Evolutionary conservation across 495 filamentous ascomycete species (phyloP).

Genomic region (Tetracladium marchalianum): DNA sequence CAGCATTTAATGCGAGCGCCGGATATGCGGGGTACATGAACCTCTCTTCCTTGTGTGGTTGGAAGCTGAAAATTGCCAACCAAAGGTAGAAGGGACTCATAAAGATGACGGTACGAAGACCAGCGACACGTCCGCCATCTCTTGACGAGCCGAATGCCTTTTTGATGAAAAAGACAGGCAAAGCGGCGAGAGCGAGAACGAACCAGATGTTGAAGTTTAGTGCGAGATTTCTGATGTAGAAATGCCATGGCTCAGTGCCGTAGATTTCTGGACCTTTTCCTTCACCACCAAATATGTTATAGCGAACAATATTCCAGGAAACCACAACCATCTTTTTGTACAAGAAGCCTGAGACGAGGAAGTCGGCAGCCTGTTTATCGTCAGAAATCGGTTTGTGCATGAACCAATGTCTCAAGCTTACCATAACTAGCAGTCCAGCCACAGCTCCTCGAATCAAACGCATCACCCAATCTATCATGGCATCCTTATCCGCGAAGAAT

Average conservation of each 20-base stretch:
- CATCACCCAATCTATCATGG: slow-evolving; percentile 42
- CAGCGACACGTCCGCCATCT: slow-evolving; percentile 29
- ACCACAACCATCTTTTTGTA: slow-evolving; percentile 70
- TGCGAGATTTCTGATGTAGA: slow-evolving; percentile 84
- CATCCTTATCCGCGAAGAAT: slow-evolving; percentile 42
- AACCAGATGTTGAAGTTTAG: slow-evolving; percentile 98
- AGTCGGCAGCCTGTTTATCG: slow-evolving; percentile 5
- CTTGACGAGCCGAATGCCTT: slow-evolving; percentile 31
- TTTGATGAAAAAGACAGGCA: slow-evolving; percentile 48
- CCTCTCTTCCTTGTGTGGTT: slow-evolving; percentile 95
- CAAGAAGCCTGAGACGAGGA: slow-evolving; percentile 42
- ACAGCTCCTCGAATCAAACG: slow-evolving; percentile 57
- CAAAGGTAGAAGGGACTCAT: slow-evolving; percentile 86
- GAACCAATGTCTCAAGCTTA: slow-evolving; percentile 32
- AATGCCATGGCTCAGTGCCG: slow-evolving; percentile 93
- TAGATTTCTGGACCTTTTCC: slow-evolving; percentile 85
- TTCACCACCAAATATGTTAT: slow-evolving; percentile 80
- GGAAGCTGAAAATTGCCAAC: slow-evolving; percentile 81
- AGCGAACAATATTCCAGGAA: slow-evolving; percentile 86
- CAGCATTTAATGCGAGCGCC: slow-evolving; percentile 82
- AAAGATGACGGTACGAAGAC: slow-evolving; percentile 64
- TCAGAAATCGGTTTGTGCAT: background rate
- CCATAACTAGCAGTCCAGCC: slow-evolving; percentile 56
- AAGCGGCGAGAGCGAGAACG: slow-evolving; percentile 62
- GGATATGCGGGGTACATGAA: slow-evolving; percentile 99